A percentile compares a stretch with the other conserved stretches of the same genome.
Conservation (phyloP, 495 filamentous ascomycete genomes). For the Lasiosphaeria hispida region DNA sequence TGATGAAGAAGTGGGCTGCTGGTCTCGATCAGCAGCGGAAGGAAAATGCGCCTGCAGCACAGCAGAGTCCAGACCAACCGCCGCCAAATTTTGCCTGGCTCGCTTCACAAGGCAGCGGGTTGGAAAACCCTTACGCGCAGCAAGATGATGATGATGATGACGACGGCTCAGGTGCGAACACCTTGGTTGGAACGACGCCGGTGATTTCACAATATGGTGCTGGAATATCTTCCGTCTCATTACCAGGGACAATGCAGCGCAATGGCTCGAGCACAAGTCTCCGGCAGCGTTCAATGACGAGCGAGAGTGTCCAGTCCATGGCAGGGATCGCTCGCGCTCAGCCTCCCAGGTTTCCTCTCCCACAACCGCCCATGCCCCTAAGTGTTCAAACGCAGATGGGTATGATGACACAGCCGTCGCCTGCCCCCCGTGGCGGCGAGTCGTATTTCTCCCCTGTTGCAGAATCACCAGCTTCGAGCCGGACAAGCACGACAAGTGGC, state of each 20-base stretch:
- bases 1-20: slow-evolving; percentile 84
- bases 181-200: slow-evolving; percentile 4
- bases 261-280: slow-evolving; percentile 80
- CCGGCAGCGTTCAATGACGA: slow-evolving; percentile 74
- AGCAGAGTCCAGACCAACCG: slow-evolving; percentile 36
- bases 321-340: slow-evolving; percentile 50
- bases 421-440: slow-evolving; percentile 52
- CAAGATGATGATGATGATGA: slow-evolving; percentile 80
- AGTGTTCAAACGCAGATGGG: slow-evolving; percentile 67
- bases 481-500: slow-evolving; percentile 63
- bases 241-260: slow-evolving; percentile 57
- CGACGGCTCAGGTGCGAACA: slow-evolving; percentile 41
- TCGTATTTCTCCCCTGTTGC: slow-evolving; percentile 90
- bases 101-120: slow-evolving; percentile 53
- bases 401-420: slow-evolving; percentile 38
- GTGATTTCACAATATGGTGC: slow-evolving; percentile 19
- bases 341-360: slow-evolving; percentile 66
- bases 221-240: slow-evolving; percentile 10
- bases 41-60: slow-evolving; percentile 39
- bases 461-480: slow-evolving; percentile 79
- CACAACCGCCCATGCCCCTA: slow-evolving; percentile 55
- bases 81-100: slow-evolving; percentile 75
- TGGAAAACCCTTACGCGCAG: slow-evolving; percentile 77
- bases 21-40: slow-evolving; percentile 60
- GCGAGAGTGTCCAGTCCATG: slow-evolving; percentile 59